Evolutionary conservation across 441 rosid species (phyloP).

Genomic region (Syzygium syzygioides): DNA sequence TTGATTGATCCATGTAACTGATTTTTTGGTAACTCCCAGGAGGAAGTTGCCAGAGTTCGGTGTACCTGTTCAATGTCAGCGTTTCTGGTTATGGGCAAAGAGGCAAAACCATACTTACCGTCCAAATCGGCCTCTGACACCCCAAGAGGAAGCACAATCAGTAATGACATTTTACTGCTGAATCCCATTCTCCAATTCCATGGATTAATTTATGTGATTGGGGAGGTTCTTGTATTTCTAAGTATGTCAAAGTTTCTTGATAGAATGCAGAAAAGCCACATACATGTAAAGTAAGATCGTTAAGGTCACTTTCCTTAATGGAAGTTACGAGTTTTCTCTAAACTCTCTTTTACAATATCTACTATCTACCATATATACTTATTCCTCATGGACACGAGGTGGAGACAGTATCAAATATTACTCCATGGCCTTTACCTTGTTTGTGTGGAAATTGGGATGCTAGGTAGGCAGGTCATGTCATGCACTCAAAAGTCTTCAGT

Average conservation of each 20-base stretch:
- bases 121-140: conserved; percentile 76
- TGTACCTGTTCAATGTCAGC: conserved; percentile 74
- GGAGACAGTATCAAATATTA: neutral
- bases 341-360: neutral
- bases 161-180: conserved; percentile 28
- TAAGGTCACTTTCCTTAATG: neutral
- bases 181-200: neutral
- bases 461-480: neutral
- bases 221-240: neutral
- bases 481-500: neutral
- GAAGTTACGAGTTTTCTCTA: neutral
- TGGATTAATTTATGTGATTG: neutral
- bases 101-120: conserved; percentile 91
- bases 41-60: conserved; percentile 91
- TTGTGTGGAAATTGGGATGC: neutral
- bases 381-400: neutral
- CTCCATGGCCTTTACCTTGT: neutral
- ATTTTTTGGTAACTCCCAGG: conserved; percentile 39
- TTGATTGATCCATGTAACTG: neutral
- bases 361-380: neutral
- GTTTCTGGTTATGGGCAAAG: conserved; percentile 96
- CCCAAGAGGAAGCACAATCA: conserved; percentile 82
- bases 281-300: no score
- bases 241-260: no score
- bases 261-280: no score